Evolutionary conservation across 2,329 filamentous ascomycete species (phyloP).

Genomic region (Fusarium duplospermum): DNA sequence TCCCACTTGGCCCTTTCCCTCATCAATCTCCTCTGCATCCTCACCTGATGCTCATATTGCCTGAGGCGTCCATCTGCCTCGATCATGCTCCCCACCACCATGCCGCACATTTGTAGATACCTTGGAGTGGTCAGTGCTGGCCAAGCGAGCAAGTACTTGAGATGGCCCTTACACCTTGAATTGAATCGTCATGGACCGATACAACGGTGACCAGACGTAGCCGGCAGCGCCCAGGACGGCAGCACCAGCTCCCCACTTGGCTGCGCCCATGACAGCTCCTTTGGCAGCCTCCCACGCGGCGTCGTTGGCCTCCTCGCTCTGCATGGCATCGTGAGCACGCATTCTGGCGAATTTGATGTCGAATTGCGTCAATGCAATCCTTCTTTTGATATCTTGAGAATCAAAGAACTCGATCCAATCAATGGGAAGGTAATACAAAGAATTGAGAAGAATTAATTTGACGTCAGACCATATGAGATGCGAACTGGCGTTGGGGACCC

Average conservation of each 20-base stretch:
- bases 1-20: constrained; percentile 77
- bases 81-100: constrained; percentile 82
- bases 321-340: constrained; percentile 61
- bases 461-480: constrained; percentile 28
- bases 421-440: not conserved
- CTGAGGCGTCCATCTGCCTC: constrained; percentile 78
- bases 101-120: constrained; percentile 86
- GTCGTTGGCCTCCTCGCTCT: constrained; percentile 73
- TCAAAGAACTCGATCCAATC: not conserved
- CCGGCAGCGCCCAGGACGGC: constrained; percentile 72
- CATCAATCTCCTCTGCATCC: constrained; percentile 72
- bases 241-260: constrained; percentile 78
- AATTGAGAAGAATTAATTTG: constrained; percentile 7
- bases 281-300: constrained; percentile 78
- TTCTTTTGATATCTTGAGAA: not conserved
- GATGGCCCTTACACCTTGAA: constrained; percentile 75
- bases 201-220: constrained; percentile 75
- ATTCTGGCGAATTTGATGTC: constrained; percentile 27
- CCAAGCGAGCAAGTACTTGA: not conserved
- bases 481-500: constrained; percentile 10
- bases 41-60: constrained; percentile 73
- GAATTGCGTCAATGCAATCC: not conserved
- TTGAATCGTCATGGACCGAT: constrained; percentile 77
- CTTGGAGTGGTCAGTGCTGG: constrained; percentile 54
- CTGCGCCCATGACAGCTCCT: constrained; percentile 74